These are phyloP conservation scores for Cyanidioschyzon merolae DNA, from an alignment of 23 red algal genomes.

Conservation along the genomic window DNA sequence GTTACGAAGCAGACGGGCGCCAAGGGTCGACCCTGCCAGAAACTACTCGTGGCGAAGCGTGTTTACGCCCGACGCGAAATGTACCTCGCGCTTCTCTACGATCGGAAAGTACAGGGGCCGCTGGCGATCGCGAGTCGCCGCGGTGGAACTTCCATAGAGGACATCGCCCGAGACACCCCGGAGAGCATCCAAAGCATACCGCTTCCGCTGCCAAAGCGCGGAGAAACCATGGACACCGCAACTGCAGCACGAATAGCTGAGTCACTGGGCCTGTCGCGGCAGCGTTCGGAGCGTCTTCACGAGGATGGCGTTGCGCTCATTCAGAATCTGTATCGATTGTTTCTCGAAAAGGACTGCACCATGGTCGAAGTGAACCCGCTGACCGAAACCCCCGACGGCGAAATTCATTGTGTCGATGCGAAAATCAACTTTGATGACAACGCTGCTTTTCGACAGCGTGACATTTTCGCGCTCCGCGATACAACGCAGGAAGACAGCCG, in stretches of 20 bases:
- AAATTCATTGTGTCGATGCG: constrained; percentile 84
- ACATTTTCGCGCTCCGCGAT: constrained; percentile 76
- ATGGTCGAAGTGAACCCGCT: constrained; percentile 89
- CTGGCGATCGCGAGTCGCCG: constrained; percentile 49
- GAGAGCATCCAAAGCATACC: constrained; percentile 63
- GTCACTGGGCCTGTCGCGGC: constrained; percentile 38
- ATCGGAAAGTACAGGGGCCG: constrained; percentile 80
- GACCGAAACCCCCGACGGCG: constrained; percentile 50
- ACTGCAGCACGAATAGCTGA: constrained; percentile 32
- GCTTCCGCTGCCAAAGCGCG: constrained; percentile 33
- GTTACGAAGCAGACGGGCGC: constrained; percentile 97
- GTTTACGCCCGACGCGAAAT: constrained; percentile 71
- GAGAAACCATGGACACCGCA: constrained; percentile 31
- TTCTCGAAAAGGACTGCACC: constrained; percentile 77
- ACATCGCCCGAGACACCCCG: constrained; percentile 76
- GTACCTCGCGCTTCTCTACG: constrained; percentile 94
- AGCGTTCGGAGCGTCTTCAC: background rate
- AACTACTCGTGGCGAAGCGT: constrained; percentile 62
- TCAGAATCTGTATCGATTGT: constrained; percentile 55
- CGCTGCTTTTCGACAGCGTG: constrained; percentile 76
- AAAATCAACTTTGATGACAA: constrained; percentile 99
- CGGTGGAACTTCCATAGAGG: constrained; percentile 92
- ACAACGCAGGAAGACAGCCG: constrained; percentile 87
- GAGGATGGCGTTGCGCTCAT: constrained; percentile 46
- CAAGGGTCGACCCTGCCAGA: constrained; percentile 51